Evolutionary conservation across 306 rosid genomes (phyloP), one percentile per base, ranked within the genome.

Genomic region (Sesbania bispinosa): DNA sequence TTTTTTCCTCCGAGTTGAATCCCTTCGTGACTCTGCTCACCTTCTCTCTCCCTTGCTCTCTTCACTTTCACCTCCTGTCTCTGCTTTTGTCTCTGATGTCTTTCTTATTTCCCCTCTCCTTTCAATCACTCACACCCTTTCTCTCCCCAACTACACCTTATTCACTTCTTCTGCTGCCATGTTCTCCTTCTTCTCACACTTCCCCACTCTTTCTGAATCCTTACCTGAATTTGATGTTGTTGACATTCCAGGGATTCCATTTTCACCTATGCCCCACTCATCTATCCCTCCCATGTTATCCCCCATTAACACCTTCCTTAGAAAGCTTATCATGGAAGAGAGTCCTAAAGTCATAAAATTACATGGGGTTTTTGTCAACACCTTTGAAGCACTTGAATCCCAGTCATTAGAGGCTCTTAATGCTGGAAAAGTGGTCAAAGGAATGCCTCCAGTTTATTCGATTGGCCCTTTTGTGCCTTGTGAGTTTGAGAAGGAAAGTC

Each of bases 381-480:
- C 88, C 0, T 84, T 82, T 45, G 81, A 77, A 13, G 77, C 58
- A 1, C 42, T 88, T 0, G 93, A 90, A 65, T 21, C 71, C 18
- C 26, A 78, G 20, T 20, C 83, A 0, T 20, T 80, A 0, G 5
- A 79, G 7, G 82, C 86, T 1, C 71, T 83, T 3, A 73, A 76
- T 10, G 55, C 16, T 19, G 86, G 84, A 26, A 52, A 76, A 53
- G 69, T 79, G 23, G 4, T 45, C 0, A 2, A 77, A 15, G 83
- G 48, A 0, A 57, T 76, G 33, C 88, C 93, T 0, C 86, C 81
- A 4, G 52, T 90, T 6, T 74, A 78, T 19, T 13, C 81, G 0
- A 15, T 86, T 6, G 96, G 89, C 18, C 93, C 93, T n/a, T 75
- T 86, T 1, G 1, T 11, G 7, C 87, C 89, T 2, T 77, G 77